A percentile compares a stretch with the other conserved stretches of the same genome.
Evolutionary conservation across 768 basidiomycete species (phyloP).

Genomic region (Mycena sanguinolenta): DNA sequence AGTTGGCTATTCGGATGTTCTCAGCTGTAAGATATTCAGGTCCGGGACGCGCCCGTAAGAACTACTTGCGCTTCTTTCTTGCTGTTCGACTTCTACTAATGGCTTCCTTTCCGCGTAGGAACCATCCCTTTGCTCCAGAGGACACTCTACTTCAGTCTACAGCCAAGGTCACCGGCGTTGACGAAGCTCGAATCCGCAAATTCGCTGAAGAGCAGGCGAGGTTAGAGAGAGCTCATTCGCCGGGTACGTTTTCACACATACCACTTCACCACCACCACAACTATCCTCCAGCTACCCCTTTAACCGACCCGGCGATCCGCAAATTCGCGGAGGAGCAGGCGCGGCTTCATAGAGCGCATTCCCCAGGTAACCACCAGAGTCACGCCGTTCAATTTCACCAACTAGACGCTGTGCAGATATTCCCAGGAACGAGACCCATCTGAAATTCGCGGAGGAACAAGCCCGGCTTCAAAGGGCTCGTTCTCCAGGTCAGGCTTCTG

Average conservation of each 20-base stretch:
- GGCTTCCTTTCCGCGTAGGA: slow-evolving; percentile 1
- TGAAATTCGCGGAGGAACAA: slow-evolving; percentile 34
- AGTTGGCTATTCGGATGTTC: not conserved
- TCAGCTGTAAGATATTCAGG: slow-evolving; percentile 3
- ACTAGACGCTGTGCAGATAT: too few relatives aligned
- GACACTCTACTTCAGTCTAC: slow-evolving; percentile 21
- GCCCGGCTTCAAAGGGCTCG: slow-evolving; percentile 31
- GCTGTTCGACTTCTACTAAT: not conserved
- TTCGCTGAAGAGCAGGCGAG: slow-evolving; percentile 37
- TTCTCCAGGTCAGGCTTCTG: slow-evolving; percentile 34
- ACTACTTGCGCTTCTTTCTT: not conserved
- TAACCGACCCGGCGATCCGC: slow-evolving; percentile 15
- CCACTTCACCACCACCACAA: too few relatives aligned
- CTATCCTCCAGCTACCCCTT: slow-evolving; percentile 9
- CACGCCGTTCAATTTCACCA: too few relatives aligned
- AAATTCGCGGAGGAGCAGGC: slow-evolving; percentile 39
- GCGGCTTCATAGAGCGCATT: slow-evolving; percentile 32
- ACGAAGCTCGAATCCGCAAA: slow-evolving; percentile 35
- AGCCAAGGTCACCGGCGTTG: slow-evolving; percentile 23
- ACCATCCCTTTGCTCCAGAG: slow-evolving; percentile 22
- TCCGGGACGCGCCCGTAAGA: slow-evolving; percentile 31
- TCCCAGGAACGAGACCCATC: slow-evolving; percentile 29
- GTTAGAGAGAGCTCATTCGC: slow-evolving; percentile 31
- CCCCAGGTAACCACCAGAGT: slow-evolving; percentile 33
- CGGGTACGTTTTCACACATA: slow-evolving; percentile 22